phyloP scores from a whole-genome alignment of 2,329 filamentous ascomycete genomes.

The Stagonosporopsis rhizophila region DNA sequence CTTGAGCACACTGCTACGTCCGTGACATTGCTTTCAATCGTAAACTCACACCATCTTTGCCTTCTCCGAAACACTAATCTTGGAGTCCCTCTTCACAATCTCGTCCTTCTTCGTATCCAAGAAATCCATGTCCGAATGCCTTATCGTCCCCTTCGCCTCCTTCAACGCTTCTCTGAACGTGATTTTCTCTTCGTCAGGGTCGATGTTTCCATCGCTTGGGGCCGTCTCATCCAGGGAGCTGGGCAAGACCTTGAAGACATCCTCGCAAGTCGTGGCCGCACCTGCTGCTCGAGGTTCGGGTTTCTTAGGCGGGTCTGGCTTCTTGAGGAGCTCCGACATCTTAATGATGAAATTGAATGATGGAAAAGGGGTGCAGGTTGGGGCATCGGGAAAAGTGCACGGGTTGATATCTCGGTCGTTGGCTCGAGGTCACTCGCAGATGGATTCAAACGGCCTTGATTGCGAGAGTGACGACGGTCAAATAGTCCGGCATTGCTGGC shows the following conservation, averaged over 20 bases:
- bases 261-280: not conserved
- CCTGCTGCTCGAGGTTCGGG: constrained; percentile 2
- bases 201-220: not conserved
- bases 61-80: not conserved
- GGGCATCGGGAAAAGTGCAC: not conserved
- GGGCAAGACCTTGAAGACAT: not conserved
- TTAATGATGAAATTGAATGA: not conserved
- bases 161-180: not conserved
- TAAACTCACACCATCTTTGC: not conserved
- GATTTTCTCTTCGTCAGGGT: not conserved
- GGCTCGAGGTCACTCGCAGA: not conserved
- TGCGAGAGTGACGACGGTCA: not conserved
- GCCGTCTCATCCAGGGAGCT: not conserved
- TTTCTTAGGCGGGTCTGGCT: not conserved
- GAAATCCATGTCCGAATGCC: not conserved
- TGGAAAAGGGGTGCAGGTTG: not conserved
- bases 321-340: constrained; percentile 1
- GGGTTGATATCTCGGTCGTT: not conserved
- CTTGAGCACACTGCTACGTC: not conserved
- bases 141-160: not conserved
- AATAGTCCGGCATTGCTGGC: not conserved
- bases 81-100: not conserved
- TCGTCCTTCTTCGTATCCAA: not conserved
- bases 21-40: no score
- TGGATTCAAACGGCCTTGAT: not conserved